Evolutionary conservation across 163 green algal species (phyloP).

Genomic region (Trebouxia gelatinosa): DNA sequence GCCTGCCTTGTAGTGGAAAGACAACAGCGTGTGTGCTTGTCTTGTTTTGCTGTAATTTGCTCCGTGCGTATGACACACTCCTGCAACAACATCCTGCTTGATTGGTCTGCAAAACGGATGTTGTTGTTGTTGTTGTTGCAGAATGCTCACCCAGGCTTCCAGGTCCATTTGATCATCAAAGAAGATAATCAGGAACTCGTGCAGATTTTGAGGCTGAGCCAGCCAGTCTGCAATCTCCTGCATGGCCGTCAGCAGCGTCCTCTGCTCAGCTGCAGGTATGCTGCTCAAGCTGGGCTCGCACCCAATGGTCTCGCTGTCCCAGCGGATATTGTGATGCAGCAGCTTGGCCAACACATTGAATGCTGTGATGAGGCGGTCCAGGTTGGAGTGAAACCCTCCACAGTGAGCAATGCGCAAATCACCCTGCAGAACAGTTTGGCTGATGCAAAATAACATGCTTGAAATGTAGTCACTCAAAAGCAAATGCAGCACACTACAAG

Average conservation of each 20-base stretch:
- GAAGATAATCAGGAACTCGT: conserved; percentile 63
- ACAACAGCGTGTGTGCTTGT: too few relatives aligned
- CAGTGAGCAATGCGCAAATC: conserved; percentile 75
- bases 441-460: neutral
- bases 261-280: conserved; percentile 64
- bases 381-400: conserved; percentile 62
- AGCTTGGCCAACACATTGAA: conserved; percentile 59
- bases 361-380: conserved; percentile 51
- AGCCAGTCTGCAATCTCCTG: conserved; percentile 63
- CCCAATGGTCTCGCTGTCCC: conserved; percentile 80
- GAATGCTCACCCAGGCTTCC: conserved; percentile 44
- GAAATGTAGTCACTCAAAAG: neutral
- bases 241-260: conserved; percentile 47
- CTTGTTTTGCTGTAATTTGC: neutral
- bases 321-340: conserved; percentile 55
- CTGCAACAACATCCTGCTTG: neutral
- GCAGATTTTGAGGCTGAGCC: conserved; percentile 35
- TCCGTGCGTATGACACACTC: too few relatives aligned
- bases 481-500: too few relatives aligned
- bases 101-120: neutral
- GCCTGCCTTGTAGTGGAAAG: too few relatives aligned
- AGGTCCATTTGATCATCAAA: conserved; percentile 65
- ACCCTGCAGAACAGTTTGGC: conserved; percentile 36
- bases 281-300: conserved; percentile 68
- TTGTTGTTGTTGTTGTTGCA: neutral